A percentile compares a stretch with the other conserved stretches of the same genome.
These are phyloP conservation scores for Fusarium tuaranense DNA, from an alignment of 2,329 filamentous ascomycete genomes.

Conservation along the genomic window DNA sequence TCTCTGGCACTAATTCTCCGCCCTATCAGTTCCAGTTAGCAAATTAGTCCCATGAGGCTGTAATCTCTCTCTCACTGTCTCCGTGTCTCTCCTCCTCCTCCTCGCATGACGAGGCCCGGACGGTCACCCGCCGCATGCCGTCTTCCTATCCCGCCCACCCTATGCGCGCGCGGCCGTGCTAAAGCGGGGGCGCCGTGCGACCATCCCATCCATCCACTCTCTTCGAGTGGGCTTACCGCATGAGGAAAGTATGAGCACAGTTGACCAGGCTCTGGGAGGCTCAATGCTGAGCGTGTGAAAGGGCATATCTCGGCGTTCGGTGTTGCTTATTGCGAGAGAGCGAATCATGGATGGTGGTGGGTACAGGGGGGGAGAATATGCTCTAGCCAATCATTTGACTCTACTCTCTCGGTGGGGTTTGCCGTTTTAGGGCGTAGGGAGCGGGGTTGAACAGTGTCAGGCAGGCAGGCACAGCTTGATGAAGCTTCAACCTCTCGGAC, in stretches of 20 bases:
- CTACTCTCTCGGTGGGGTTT: slow-evolving; percentile 21
- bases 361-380: slow-evolving; percentile 8
- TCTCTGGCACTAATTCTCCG: slow-evolving; percentile 13
- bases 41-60: background rate
- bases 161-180: slow-evolving; percentile 1
- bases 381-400: slow-evolving; percentile 14
- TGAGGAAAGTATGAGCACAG: slow-evolving; percentile 38
- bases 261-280: background rate
- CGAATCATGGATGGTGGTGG: slow-evolving; percentile 13
- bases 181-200: slow-evolving; percentile 34
- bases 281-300: slow-evolving; percentile 8
- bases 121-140: slow-evolving; percentile 32
- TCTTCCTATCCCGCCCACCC: background rate
- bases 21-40: background rate
- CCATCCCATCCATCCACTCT: slow-evolving; percentile 31
- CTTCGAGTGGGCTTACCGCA: slow-evolving; percentile 34
- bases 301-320: slow-evolving; percentile 49
- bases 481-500: background rate
- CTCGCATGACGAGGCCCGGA: slow-evolving; percentile 24
- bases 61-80: background rate
- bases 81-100: background rate
- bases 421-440: slow-evolving; percentile 29
- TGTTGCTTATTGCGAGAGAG: slow-evolving; percentile 22
- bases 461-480: background rate
- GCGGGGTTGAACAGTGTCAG: slow-evolving; percentile 14